Conservation (phyloP, 305 asterid species). For the Fraxinus sp. region DNA sequence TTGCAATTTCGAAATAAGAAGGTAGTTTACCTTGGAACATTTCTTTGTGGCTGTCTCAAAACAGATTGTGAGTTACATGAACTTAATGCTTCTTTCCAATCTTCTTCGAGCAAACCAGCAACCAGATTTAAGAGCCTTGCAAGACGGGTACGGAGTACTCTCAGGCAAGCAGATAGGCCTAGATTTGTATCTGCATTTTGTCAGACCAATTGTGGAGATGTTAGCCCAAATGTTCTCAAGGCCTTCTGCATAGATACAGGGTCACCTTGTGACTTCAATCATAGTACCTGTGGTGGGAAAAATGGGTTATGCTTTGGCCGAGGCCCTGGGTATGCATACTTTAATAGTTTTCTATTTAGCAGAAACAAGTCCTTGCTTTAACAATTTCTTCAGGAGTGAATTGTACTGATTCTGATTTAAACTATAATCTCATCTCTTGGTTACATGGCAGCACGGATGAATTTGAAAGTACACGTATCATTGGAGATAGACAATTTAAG, state of each 20-base stretch:
- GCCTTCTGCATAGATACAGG: constrained; percentile 92
- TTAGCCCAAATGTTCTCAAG: constrained; percentile 96
- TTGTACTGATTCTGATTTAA: constrained; percentile 6
- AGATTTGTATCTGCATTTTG: constrained; percentile 93
- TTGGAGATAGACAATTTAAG: constrained; percentile 86
- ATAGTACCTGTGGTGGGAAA: constrained; percentile 94
- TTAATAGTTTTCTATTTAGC: not conserved
- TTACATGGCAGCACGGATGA: constrained; percentile 71
- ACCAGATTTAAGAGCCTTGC: constrained; percentile 65
- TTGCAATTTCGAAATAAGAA: not conserved
- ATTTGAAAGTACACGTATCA: constrained; percentile 89
- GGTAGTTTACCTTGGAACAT: not conserved
- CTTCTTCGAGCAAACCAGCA: constrained; percentile 63
- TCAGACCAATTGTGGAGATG: constrained; percentile 93
- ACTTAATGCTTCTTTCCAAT: constrained; percentile 75
- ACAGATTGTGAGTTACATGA: constrained; percentile 90
- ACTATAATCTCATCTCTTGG: constrained; percentile 23
- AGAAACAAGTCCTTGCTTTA: not conserved
- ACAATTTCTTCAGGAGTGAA: constrained; percentile 2
- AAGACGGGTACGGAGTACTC: constrained; percentile 81
- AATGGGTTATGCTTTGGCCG: constrained; percentile 90
- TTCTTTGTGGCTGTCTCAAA: constrained; percentile 24
- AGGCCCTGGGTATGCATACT: constrained; percentile 81
- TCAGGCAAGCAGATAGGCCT: constrained; percentile 71
- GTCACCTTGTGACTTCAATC: constrained; percentile 91